Evolutionary conservation across 495 filamentous ascomycete genomes (phyloP).

Genomic region (Lichenothelia convexa): DNA sequence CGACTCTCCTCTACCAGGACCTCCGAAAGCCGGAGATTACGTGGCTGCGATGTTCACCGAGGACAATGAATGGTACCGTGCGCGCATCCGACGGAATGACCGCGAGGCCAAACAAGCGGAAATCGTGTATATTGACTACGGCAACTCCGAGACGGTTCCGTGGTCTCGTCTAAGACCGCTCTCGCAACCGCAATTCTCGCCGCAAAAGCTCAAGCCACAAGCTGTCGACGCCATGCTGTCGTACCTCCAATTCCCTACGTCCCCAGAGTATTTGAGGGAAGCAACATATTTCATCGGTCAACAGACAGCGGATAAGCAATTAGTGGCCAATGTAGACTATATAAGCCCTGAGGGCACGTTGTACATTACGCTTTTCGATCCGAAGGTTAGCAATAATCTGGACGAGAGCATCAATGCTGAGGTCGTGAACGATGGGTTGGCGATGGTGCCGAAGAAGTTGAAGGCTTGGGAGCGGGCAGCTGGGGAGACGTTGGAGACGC

Average conservation of each 20-base stretch:
- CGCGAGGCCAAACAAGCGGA: conserved; percentile 73
- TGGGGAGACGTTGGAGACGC: conserved; percentile 44
- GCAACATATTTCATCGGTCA: conserved; percentile 52
- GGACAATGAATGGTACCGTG: conserved; percentile 89
- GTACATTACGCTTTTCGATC: conserved; percentile 75
- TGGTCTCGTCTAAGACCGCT: conserved; percentile 71
- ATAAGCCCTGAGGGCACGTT: conserved; percentile 51
- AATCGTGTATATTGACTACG: conserved; percentile 89
- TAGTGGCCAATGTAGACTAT: conserved; percentile 82
- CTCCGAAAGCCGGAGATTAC: conserved; percentile 79
- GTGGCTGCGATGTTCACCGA: conserved; percentile 77
- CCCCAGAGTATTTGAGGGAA: conserved; percentile 62
- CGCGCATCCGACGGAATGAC: conserved; percentile 77
- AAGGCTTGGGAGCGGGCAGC: conserved; percentile 73
- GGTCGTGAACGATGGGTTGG: conserved; percentile 62
- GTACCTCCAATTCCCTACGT: conserved; percentile 66
- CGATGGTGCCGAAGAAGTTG: conserved; percentile 76
- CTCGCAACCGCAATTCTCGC: conserved; percentile 54
- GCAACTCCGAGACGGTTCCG: conserved; percentile 73
- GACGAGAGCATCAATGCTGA: conserved; percentile 75
- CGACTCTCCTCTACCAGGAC: conserved; percentile 45
- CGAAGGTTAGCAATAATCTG: conserved; percentile 32
- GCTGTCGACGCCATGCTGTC: conserved; percentile 78
- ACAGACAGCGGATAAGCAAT: conserved; percentile 41
- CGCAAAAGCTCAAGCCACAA: conserved; percentile 66